Conservation (phyloP, 306 rosid genomes). For the Cucurbita pepo region DNA sequence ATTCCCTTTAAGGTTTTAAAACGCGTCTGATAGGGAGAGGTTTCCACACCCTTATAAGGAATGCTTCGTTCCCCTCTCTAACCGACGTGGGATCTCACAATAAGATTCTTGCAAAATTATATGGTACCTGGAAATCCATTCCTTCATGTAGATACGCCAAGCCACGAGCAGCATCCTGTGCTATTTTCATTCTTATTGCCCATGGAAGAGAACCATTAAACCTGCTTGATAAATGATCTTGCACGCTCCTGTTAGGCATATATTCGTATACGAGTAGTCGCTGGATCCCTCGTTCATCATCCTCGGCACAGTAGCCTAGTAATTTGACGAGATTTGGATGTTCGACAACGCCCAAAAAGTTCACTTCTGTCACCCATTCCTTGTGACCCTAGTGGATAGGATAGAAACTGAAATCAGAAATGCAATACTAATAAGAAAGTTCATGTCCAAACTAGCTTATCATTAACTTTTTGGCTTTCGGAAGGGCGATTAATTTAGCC, state of each 20-base stretch:
- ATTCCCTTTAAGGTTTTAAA: no score
- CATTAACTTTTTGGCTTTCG: neutral
- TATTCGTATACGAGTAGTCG: constrained; percentile 38
- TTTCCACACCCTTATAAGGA: no score
- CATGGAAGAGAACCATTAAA: constrained; percentile 32
- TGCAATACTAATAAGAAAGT: neutral
- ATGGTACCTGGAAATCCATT: constrained; percentile 51
- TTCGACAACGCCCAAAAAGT: constrained; percentile 38
- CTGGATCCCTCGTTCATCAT: constrained; percentile 54
- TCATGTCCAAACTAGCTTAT: neutral
- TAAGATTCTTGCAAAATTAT: neutral
- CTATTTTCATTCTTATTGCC: constrained; percentile 39
- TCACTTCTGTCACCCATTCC: constrained; percentile 62
- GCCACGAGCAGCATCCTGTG: constrained; percentile 49
- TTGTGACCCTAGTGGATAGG: constrained; percentile 34
- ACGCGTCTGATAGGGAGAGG: no score
- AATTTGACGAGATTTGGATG: constrained; percentile 41
- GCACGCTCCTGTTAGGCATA: constrained; percentile 50
- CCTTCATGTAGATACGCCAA: constrained; percentile 59
- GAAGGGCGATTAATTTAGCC: neutral
- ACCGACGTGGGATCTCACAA: no score
- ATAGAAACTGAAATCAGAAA: neutral
- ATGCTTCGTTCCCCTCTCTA: no score
- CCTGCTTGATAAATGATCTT: constrained; percentile 37
- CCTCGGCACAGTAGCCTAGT: constrained; percentile 48